A percentile compares a stretch with the other conserved stretches of the same genome.
Conservation (phyloP, 163 green algal species). For the Prototheca wickerhamii region DNA sequence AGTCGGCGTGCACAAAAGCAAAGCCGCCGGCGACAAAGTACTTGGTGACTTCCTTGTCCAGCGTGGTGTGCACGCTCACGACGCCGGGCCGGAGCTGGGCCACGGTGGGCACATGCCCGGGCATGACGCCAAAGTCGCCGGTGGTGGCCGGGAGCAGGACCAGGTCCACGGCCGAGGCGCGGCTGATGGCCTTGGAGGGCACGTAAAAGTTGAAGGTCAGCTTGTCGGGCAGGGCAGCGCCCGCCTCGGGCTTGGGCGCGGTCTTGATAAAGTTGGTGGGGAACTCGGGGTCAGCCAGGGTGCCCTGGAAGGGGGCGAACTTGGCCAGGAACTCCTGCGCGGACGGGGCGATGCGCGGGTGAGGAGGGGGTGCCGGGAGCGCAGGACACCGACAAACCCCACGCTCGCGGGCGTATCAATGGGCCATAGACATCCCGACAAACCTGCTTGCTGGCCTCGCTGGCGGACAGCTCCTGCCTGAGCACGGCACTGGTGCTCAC, state of each 20-base stretch:
- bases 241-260: background rate
- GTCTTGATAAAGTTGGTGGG: conserved; percentile 47
- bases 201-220: conserved; percentile 78
- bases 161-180: conserved; percentile 54
- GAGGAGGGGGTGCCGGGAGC: no score
- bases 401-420: background rate
- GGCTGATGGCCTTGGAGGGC: conserved; percentile 37
- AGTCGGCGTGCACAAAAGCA: conserved; percentile 95
- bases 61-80: conserved; percentile 77
- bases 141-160: conserved; percentile 84
- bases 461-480: conserved; percentile 6
- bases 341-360: background rate
- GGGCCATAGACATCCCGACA: background rate
- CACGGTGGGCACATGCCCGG: conserved; percentile 94
- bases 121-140: conserved; percentile 96
- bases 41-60: conserved; percentile 85
- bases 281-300: conserved; percentile 30
- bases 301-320: conserved; percentile 46
- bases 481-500: conserved; percentile 16
- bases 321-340: conserved; percentile 34
- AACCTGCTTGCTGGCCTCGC: conserved; percentile 29
- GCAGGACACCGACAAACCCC: background rate
- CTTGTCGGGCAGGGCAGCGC: conserved; percentile 50
- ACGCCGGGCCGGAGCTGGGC: conserved; percentile 91
- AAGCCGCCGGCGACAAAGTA: conserved; percentile 91